Base-by-base conservation (phyloP, 805 yeast genomes). In the Isabelozyma pseudorhagii region DNA sequence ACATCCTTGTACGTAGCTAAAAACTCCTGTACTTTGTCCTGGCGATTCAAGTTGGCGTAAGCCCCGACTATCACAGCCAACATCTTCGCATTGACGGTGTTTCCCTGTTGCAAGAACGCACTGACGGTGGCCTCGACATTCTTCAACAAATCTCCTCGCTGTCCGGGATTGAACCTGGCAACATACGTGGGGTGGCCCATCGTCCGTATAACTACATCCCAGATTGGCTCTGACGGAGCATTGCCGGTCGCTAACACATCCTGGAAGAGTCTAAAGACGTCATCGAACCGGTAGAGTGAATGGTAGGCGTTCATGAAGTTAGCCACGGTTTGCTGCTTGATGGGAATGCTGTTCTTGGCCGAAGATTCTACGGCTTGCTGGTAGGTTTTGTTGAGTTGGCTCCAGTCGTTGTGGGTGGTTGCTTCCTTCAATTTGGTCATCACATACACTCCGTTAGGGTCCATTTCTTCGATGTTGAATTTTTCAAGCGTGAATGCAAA, bases 191-290 rank as follows among this genome's bases (percentile, higher is more conserved):
- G 68, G 51, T 64, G 68, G 8, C 75, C 72, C 59, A 77, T 74
- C 0, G 85, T 72, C 46, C 76, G 68, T 46, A 87, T 65, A 28
- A 85, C 71, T 46, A 79, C 73, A 46, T 84, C 83, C 90, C 90
- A 87, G 1, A 82, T 63, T 0, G 63, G 55, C n/a, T 74, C 55
- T 4, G 76, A 63, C n/a, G 82, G 82, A 25, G 52, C 52, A 14
- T 72, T 59, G 17, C 75, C 77, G 6, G 61, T 56, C 9, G 62
- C 52, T 27, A 77, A 54, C 67, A 85, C 61, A 41, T 66, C 69
- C 51, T 78, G 79, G 81, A 88, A 85, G 1, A 81, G 61, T 9
- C 66, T 65, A 49, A 77, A 67, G 2, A 78, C 76, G 38, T 65
- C 67, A 13, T 63, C 62, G 14, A 71, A 66, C 27, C 55, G 52